Conservation (phyloP, 306 rosid species). For the Astragalus glycyphyllos region DNA sequence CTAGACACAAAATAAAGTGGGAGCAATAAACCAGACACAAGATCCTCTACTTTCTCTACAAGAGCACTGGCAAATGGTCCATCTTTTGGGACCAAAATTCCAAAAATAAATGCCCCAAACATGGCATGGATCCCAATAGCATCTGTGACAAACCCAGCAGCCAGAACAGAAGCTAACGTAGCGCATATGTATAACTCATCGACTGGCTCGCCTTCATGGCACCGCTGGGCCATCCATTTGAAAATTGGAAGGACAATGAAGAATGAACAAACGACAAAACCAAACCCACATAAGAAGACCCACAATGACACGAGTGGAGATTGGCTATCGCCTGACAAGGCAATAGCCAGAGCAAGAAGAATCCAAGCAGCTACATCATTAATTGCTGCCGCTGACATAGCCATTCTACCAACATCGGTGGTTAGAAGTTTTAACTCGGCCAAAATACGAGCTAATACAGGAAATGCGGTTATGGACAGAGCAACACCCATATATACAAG, state of each 20-base stretch:
- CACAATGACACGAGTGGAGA: conserved; percentile 76
- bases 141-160: conserved; percentile 84
- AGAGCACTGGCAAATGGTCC: conserved; percentile 75
- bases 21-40: conserved; percentile 81
- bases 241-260: conserved; percentile 62
- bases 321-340: conserved; percentile 64
- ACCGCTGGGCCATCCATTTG: conserved; percentile 65
- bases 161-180: conserved; percentile 69
- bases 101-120: conserved; percentile 89
- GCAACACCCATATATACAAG: conserved; percentile 94
- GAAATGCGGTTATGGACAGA: conserved; percentile 89
- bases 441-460: conserved; percentile 85
- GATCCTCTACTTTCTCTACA: conserved; percentile 90
- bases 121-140: conserved; percentile 89
- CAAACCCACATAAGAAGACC: conserved; percentile 74
- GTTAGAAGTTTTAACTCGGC: conserved; percentile 91
- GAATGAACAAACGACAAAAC: conserved; percentile 55
- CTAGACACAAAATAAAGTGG: conserved; percentile 88
- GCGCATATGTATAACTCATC: conserved; percentile 73
- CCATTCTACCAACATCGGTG: conserved; percentile 75
- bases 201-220: conserved; percentile 78
- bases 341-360: conserved; percentile 86
- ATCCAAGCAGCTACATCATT: conserved; percentile 95
- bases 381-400: conserved; percentile 96
- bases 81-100: conserved; percentile 77